phyloP scores from a whole-genome alignment of 2,329 filamentous ascomycete genomes.

The Botrytis cinerea region DNA sequence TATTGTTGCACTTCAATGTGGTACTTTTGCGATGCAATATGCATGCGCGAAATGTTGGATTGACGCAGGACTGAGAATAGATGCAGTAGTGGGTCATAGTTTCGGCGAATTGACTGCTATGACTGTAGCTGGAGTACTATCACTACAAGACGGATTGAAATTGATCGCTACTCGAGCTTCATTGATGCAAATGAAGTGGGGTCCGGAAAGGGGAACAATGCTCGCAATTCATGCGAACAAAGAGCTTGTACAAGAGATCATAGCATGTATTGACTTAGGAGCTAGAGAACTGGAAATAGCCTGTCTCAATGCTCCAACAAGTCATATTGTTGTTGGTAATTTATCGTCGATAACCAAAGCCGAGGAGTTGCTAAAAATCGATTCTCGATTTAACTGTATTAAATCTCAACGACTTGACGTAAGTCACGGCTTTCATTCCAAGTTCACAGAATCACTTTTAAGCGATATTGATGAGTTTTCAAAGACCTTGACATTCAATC shows the following conservation, averaged over 20 bases:
- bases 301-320: background rate
- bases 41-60: conserved; percentile 31
- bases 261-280: background rate
- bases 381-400: conserved; percentile 30
- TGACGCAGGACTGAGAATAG: conserved; percentile 25
- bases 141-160: conserved; percentile 24
- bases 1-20: conserved; percentile 26
- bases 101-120: conserved; percentile 45
- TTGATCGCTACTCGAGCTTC: conserved; percentile 41
- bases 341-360: background rate
- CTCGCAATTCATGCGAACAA: background rate
- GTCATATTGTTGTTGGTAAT: background rate
- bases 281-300: background rate
- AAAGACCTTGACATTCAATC: background rate
- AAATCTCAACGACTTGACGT: conserved; percentile 34
- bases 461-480: background rate
- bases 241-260: background rate
- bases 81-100: conserved; percentile 42
- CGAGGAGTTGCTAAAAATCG: conserved; percentile 24
- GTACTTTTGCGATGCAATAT: conserved; percentile 31
- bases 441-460: conserved; percentile 22
- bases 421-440: conserved; percentile 34
- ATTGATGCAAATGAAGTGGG: conserved; percentile 35
- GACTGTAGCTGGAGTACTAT: conserved; percentile 32
- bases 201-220: background rate